Conservation (phyloP, 176 grass and related monocot species). For the Coix lacrymajobi region DNA sequence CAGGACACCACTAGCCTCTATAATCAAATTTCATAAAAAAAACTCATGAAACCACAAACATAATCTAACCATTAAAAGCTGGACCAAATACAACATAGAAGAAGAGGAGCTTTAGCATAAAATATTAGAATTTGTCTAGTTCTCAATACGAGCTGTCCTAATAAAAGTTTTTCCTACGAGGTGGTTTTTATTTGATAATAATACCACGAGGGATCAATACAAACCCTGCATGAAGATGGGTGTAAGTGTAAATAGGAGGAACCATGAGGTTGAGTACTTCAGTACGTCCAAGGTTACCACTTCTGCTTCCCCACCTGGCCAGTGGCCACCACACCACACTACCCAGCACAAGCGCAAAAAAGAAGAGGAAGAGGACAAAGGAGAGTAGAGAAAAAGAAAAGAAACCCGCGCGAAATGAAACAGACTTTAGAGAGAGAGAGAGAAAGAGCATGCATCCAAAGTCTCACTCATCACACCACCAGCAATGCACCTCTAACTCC, state of each 20-base stretch:
- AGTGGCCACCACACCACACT: neutral
- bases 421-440: neutral
- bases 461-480: constrained; percentile 48
- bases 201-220: neutral
- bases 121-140: no score
- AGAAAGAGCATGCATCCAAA: constrained; percentile 26
- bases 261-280: neutral
- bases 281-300: neutral
- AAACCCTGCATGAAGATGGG: neutral
- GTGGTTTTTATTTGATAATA: neutral
- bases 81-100: neutral
- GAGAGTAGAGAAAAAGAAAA: constrained; percentile 2
- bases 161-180: neutral
- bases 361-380: neutral
- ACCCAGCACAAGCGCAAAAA: constrained; percentile 7
- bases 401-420: constrained; percentile 7
- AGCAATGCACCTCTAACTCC: constrained; percentile 27
- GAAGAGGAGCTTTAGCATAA: neutral
- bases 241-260: neutral
- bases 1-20: no score
- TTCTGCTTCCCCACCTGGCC: neutral
- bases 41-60: neutral
- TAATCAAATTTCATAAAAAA: neutral
- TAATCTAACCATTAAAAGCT: neutral
- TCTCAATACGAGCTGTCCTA: neutral